Evolutionary conservation across 2,329 filamentous ascomycete genomes (phyloP).

Genomic region (Hymenoscyphus repandus): DNA sequence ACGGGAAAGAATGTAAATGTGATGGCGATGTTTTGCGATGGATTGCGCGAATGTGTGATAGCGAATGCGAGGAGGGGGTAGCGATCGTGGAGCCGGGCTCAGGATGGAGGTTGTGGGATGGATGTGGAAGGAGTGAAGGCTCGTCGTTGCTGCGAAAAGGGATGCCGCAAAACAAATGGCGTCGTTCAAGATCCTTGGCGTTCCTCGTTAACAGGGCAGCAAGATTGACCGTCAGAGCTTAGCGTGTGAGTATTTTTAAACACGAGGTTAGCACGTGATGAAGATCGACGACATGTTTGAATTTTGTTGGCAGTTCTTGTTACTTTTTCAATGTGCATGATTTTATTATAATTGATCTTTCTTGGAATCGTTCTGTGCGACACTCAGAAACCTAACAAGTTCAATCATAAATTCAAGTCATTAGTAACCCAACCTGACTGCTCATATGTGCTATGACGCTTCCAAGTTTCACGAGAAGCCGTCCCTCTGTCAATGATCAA

Average conservation of each 20-base stretch:
- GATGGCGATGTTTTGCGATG: not conserved
- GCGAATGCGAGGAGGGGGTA: constrained; percentile 18
- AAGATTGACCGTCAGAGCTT: constrained; percentile 2
- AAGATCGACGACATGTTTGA: not conserved
- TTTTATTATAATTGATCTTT: no score
- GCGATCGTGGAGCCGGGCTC: constrained; percentile 18
- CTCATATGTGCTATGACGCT: no score
- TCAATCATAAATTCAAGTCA: no score
- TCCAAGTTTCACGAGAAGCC: no score
- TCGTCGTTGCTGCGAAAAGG: constrained; percentile 12
- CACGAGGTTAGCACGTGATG: constrained; percentile 4
- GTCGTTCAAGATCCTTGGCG: constrained; percentile 14
- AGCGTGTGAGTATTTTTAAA: constrained; percentile 16
- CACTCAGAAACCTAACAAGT: no score
- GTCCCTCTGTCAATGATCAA: no score
- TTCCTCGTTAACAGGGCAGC: constrained; percentile 10
- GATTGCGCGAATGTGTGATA: constrained; percentile 4
- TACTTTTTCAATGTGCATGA: no score
- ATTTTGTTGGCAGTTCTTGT: no score
- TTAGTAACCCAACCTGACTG: no score
- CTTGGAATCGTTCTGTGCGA: no score
- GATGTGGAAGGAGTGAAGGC: not conserved
- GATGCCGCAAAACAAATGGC: constrained; percentile 16
- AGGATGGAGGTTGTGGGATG: constrained; percentile 5
- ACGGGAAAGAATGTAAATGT: not conserved